These are phyloP conservation scores for Azolla pinnata DNA, from an alignment of 75 land plant species.

Conservation along the genomic window DNA sequence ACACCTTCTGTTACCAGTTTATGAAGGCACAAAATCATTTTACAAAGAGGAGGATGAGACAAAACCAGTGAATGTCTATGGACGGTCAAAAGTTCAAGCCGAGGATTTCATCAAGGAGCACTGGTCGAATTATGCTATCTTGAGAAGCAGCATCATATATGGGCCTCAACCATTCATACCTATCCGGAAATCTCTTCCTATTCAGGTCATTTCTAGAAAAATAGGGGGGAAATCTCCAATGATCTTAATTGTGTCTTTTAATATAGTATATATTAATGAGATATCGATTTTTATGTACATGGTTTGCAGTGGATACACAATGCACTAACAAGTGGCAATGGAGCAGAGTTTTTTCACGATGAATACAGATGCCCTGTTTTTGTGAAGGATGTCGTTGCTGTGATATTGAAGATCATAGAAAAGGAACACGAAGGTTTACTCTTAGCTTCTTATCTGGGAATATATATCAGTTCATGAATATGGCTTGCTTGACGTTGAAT, in stretches of 20 bases:
- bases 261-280: too few relatives aligned
- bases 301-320: constrained; percentile 72
- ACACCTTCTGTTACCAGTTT: constrained; percentile 41
- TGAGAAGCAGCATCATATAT: constrained; percentile 89
- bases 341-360: constrained; percentile 66
- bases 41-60: constrained; percentile 87
- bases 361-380: constrained; percentile 82
- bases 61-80: constrained; percentile 81
- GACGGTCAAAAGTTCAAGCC: constrained; percentile 72
- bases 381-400: constrained; percentile 66
- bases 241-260: too few relatives aligned
- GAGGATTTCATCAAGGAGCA: constrained; percentile 44
- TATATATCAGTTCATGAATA: too few relatives aligned
- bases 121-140: constrained; percentile 57
- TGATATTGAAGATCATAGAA: too few relatives aligned
- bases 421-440: too few relatives aligned
- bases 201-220: constrained; percentile 54
- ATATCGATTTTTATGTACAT: too few relatives aligned
- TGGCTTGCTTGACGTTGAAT: too few relatives aligned
- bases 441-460: too few relatives aligned
- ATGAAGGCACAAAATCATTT: constrained; percentile 77
- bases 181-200: constrained; percentile 72
- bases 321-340: constrained; percentile 41
- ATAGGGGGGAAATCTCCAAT: too few relatives aligned
- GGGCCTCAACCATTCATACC: constrained; percentile 84